Percentiles rank a stretch among this genome's conserved stretches.
Evolutionary conservation across 148 eudicot species (phyloP).

Genomic region (Hydrangea macrophylla): DNA sequence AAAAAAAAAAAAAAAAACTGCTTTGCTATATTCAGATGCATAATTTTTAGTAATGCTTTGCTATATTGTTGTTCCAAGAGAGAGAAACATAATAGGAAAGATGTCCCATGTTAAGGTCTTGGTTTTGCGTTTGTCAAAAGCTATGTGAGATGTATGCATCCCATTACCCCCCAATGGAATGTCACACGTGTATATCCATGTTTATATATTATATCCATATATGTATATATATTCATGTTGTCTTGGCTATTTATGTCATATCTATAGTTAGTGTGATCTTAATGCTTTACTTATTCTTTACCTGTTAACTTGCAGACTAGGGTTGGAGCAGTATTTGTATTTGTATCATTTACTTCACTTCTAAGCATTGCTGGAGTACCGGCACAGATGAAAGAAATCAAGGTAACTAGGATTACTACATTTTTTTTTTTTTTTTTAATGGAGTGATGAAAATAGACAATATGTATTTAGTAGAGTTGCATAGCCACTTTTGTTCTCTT

Average conservation of each 20-base stretch:
- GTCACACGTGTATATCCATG: neutral
- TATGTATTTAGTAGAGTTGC: neutral
- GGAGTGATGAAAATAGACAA: neutral
- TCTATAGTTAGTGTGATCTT: no score
- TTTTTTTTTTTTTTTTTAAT: neutral
- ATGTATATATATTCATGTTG: neutral
- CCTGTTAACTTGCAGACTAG: slow-evolving; percentile 61
- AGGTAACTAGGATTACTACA: slow-evolving; percentile 44
- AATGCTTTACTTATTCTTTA: no score
- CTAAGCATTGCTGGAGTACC: slow-evolving; percentile 81
- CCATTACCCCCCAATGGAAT: no score
- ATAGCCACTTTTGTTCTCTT: neutral
- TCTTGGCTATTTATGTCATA: neutral
- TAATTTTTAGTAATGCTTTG: no score
- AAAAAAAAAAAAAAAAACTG: no score
- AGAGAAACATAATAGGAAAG: neutral
- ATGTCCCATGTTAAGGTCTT: no score
- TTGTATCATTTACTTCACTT: slow-evolving; percentile 80
- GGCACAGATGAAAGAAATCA: slow-evolving; percentile 79
- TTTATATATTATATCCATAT: no score
- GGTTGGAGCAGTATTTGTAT: slow-evolving; percentile 87
- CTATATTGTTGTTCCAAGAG: neutral
- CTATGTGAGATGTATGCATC: no score
- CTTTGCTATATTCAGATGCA: no score
- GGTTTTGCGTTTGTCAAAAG: no score